Evolutionary conservation across 1,284 basidiomycete species (phyloP), one percentile per base, ranked within the genome.

Genomic region (Pyrrhoderma noxium): DNA sequence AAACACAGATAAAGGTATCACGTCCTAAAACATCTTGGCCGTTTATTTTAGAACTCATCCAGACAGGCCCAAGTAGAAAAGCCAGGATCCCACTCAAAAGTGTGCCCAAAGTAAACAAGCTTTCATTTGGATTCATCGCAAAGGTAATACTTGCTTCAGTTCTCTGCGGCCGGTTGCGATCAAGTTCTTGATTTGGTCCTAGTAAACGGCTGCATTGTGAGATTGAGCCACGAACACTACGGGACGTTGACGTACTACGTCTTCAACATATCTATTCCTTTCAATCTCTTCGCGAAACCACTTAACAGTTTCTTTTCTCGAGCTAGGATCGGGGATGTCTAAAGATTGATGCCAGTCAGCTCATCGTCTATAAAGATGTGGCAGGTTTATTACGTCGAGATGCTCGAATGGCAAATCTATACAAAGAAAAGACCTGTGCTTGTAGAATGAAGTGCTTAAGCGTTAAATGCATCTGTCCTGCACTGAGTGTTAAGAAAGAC

Each of bases 251-350:
- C 66, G 53, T 58, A 88, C 87, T 57, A 71, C 62, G 62, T 88
- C 80, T 8, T 70, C 64, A 27, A 85, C 61, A 60, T 79, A 61
- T 50, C 65, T 73, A 59, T 79, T 81, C 52, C 78, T 70, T 60
- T 87, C 82, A 57, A 89, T 79, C 65, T 88, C 86, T 45, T 65
- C 60, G 21, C 87, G 79, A 62, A 89, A 76, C 85, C 86, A 89
- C 18, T 62, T 61, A 8, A 86, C 65, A 0, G 85, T 86, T 60
- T 89, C 85, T 56, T 66, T 65, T 49, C 86, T 74, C 27, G 81
- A 70, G 46, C 61, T 59, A 46, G 70, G 70, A 65, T 88, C 76
- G 38, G 77, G 76, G 52, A 89, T 82, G 35, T 65, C 86, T 89
- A 59, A n/a, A 37, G 5, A 27, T n/a, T 57, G 44, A 45, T 56